Base-by-base conservation (phyloP, 352 stramenopile genomes). In the Pythium pyrilobum region DNA sequence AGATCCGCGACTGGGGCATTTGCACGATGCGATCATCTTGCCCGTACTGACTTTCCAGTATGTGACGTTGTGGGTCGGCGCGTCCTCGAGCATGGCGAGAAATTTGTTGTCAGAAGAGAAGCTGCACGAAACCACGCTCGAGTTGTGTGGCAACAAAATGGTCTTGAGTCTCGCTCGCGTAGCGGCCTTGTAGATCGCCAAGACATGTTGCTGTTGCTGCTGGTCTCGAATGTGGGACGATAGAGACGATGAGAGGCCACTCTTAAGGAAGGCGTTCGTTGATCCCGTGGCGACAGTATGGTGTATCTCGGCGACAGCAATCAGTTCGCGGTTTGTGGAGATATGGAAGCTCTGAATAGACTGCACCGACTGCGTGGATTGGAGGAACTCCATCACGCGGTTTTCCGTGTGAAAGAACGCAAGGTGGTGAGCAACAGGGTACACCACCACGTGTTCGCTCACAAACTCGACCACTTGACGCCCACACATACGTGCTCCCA, bases 101-200 rank as follows among this genome's bases (percentile, higher is more conserved):
- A 83, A 89, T 56, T 91, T 93, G 62, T 84, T 89, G 49, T 89
- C 82, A 0, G 64, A 48, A 5, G 76, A 88, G 39, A 93, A 90
- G 25, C 65, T 69, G 38, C 74, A 84, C 16, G 81, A 88, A 0
- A 86, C 71, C 21, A 92, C 67, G 37, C 54, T 86, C 9, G 73
- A 70, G 20, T 87, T 79, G 23, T 75, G 60, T 11, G 77, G 61
- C 5, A 88, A 36, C 34, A 59, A 28, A 11, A 90, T 71, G 12
- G 50, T 77, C 31, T 76, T 71, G 12, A 82, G 59, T 12, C 70
- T 72, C 31, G 53, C 65, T 15, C 69, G 71, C 0, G 79, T 75
- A 15, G 40, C 45, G 0, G 76, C 28, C 25, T 81, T 83, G 68
- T 90, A 89, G 40, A 91, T 90, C 12, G 67, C 74, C 37, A 93